Evolutionary conservation across 345 rosid genomes (phyloP), one percentile per base, ranked within the genome.

Genomic region (Trapa bicornis): DNA sequence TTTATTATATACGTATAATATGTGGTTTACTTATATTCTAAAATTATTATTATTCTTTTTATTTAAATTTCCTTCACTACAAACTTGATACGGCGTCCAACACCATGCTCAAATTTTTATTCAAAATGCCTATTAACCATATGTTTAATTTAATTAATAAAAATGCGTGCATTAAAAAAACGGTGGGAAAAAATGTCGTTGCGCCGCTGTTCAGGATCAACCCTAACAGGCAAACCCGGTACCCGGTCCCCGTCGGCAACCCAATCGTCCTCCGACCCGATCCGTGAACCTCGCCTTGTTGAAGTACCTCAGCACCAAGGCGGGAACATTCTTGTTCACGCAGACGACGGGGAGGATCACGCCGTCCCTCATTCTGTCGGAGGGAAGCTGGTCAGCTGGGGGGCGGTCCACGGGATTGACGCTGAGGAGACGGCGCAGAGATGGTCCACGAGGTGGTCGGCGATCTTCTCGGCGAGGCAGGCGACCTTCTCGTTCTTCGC

Each of bases 201-300:
- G 4, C 4, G 8, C 45, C 8, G 8, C 61, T 12, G 48, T 64
- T 39, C 15, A 64, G 32, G 12, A 64, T 16, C 10, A 41, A 75
- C 52, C 80, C 13, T 58, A 75, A 52, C 64, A 70, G 33, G 29
- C 29, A 22, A 22, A 22, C 29, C 29, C 29, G 29, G 29, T 22
- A 22, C 29, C 29, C 29, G 29, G 29, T 22, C 29, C 29, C 29
- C 29, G 29, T 22, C 29, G 29, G 29, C 29, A 22, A 22, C 84
- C 98, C 96, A 88, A 61, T 89, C 85, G 16, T 86, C 84, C 53
- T 88, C 86, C 2, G 89, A 84, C 5, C 88, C 89, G 6, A 88
- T 63, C 10, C 96, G 76, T 82, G 48, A 70, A 86, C 74, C 57
- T 80, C 4, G 93, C 80, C 69, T 85, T 83, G 45, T 92, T 92